These are phyloP conservation scores for Aspergillus sp. DNA, from an alignment of 2,329 filamentous ascomycete genomes.

Conservation along the genomic window DNA sequence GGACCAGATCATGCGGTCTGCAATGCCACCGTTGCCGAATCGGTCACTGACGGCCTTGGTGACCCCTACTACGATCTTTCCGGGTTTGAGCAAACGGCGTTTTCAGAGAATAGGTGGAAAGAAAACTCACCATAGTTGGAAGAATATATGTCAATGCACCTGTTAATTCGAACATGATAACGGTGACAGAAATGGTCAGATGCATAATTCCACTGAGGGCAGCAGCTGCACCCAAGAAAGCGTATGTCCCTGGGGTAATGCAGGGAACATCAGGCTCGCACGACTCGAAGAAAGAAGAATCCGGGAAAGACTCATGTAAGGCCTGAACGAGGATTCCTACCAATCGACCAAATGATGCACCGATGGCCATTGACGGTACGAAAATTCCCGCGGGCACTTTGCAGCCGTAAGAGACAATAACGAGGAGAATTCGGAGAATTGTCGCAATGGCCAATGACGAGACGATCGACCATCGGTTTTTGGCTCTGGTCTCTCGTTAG, in stretches of 20 bases:
- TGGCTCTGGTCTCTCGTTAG: conserved; percentile 33
- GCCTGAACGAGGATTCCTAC: conserved; percentile 92
- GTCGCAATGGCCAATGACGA: conserved; percentile 72
- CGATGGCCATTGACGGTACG: conserved; percentile 95
- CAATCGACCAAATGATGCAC: conserved; percentile 85
- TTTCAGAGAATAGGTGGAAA: not conserved
- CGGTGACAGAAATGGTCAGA: conserved; percentile 89
- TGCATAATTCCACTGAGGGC: conserved; percentile 97
- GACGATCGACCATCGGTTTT: conserved; percentile 70
- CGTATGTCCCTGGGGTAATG: conserved; percentile 95
- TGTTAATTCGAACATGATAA: conserved; percentile 99
- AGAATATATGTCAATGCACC: conserved; percentile 96
- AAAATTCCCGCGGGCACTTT: conserved; percentile 98
- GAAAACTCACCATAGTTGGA: conserved; percentile 67
- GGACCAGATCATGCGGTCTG: conserved; percentile 98
- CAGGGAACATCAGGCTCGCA: conserved; percentile 89
- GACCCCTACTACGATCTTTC: conserved; percentile 80
- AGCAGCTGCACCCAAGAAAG: conserved; percentile 85
- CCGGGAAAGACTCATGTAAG: conserved; percentile 73
- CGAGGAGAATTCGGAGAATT: conserved; percentile 68
- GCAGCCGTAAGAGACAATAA: conserved; percentile 94
- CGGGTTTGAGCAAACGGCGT: conserved; percentile 4
- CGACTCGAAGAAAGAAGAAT: conserved; percentile 74
- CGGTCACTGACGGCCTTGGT: conserved; percentile 88
- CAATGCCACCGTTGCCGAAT: conserved; percentile 93